A percentile compares a stretch with the other conserved stretches of the same genome.
These are phyloP conservation scores for Tilletiaria anomala DNA, from an alignment of 1,284 basidiomycete genomes.

Conservation along the genomic window DNA sequence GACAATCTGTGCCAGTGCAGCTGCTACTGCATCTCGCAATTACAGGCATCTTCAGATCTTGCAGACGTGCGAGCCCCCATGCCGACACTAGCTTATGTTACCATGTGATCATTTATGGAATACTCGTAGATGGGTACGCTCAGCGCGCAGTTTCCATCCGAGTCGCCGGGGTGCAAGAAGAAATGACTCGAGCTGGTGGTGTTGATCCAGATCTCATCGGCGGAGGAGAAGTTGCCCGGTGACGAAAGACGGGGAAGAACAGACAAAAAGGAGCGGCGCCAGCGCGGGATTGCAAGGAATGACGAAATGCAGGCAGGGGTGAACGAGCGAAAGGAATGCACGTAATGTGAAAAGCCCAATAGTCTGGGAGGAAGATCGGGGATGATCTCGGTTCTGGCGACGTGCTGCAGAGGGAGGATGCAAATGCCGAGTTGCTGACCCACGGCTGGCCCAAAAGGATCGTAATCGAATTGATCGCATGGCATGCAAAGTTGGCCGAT, in stretches of 20 bases:
- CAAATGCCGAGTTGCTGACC: constrained; percentile 16
- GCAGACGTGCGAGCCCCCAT: too few relatives aligned
- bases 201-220: constrained; percentile 26
- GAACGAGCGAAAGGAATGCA: too few relatives aligned
- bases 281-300: too few relatives aligned
- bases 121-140: constrained; percentile 10
- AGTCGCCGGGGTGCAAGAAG: constrained; percentile 24
- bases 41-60: too few relatives aligned
- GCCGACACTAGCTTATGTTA: constrained; percentile 26
- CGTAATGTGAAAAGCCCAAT: too few relatives aligned
- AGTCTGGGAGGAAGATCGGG: constrained; percentile 16
- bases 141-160: constrained; percentile 25
- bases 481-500: constrained; percentile 16
- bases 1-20: too few relatives aligned
- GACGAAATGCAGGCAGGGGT: too few relatives aligned
- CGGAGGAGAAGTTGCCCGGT: constrained; percentile 17
- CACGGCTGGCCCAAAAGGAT: constrained; percentile 25
- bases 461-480: constrained; percentile 4
- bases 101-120: constrained; percentile 18
- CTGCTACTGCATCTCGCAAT: too few relatives aligned
- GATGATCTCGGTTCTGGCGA: constrained; percentile 19
- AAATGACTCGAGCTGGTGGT: constrained; percentile 15
- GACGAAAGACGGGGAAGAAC: too few relatives aligned
- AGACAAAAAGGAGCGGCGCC: too few relatives aligned
- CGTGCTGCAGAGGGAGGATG: constrained; percentile 15